Conservation (phyloP, 2,329 filamentous ascomycete species). For the Pleurostoma richardsiae region DNA sequence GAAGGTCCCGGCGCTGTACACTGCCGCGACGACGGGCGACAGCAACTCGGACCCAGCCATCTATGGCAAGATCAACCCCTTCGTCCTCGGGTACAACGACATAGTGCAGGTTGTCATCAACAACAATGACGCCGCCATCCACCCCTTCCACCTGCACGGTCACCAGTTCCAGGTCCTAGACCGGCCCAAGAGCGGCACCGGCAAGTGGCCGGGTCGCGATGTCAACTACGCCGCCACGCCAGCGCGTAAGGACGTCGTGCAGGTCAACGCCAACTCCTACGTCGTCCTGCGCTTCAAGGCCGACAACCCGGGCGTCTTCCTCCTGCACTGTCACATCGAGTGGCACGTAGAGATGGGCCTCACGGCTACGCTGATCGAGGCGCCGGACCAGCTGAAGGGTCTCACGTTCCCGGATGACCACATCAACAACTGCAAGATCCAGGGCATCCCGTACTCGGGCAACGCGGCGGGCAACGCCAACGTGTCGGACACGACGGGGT, state of each 20-base stretch:
- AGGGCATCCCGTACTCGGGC: constrained; percentile 44
- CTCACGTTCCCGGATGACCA: constrained; percentile 56
- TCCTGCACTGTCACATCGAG: constrained; percentile 56
- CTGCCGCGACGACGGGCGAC: constrained; percentile 53
- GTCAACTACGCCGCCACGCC: constrained; percentile 20
- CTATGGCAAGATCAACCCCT: constrained; percentile 38
- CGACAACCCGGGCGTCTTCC: constrained; percentile 48
- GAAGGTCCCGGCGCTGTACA: constrained; percentile 67
- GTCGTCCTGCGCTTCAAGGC: constrained; percentile 46
- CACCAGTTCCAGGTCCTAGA: constrained; percentile 51
- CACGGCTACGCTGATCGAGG: constrained; percentile 49
- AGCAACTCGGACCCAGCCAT: constrained; percentile 33
- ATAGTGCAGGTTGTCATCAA: constrained; percentile 44
- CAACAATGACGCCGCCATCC: constrained; percentile 38
- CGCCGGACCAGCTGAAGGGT: constrained; percentile 49
- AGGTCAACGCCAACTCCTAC: constrained; percentile 34
- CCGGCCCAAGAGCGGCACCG: constrained; percentile 26
- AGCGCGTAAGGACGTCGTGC: constrained; percentile 29
- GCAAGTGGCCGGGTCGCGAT: constrained; percentile 27
- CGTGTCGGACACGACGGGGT: constrained; percentile 45
- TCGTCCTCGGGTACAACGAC: constrained; percentile 29
- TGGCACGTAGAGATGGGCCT: constrained; percentile 59
- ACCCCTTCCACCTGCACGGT: constrained; percentile 51
- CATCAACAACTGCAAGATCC: constrained; percentile 37
- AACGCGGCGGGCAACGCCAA: constrained; percentile 67